phyloP scores from a whole-genome alignment of 805 yeast species.

The Cyberlindnera saturnus region DNA sequence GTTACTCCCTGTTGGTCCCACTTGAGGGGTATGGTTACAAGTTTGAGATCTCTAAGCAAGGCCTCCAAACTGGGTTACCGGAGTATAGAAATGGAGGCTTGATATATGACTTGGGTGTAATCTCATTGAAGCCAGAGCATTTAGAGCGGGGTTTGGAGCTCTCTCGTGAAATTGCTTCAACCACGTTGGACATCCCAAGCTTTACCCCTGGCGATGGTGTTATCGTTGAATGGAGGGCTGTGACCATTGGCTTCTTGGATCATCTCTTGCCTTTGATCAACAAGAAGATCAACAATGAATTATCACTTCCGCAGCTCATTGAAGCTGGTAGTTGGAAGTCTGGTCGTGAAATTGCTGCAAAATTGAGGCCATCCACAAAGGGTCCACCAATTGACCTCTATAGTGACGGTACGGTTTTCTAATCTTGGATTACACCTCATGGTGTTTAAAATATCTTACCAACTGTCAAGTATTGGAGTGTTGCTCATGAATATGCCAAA shows the following conservation, averaged over 20 bases:
- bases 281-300: constrained; percentile 32
- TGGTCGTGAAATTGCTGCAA: constrained; percentile 54
- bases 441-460: no score
- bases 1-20: constrained; percentile 54
- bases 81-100: constrained; percentile 78
- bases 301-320: constrained; percentile 50
- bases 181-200: constrained; percentile 36
- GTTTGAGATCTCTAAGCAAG: constrained; percentile 61
- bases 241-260: constrained; percentile 53
- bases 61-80: constrained; percentile 80
- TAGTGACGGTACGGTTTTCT: constrained; percentile 65
- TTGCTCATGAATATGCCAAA: no score
- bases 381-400: constrained; percentile 61
- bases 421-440: constrained; percentile 2
- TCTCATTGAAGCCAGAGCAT: constrained; percentile 39
- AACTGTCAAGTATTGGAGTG: no score
- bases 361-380: constrained; percentile 38
- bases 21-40: constrained; percentile 40
- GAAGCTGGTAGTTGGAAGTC: constrained; percentile 70
- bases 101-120: constrained; percentile 48
- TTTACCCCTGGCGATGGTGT: constrained; percentile 50
- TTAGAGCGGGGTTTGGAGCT: constrained; percentile 32
- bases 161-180: constrained; percentile 24
- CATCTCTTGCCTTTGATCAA: constrained; percentile 46
- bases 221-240: constrained; percentile 64